phyloP scores from a whole-genome alignment of 441 rosid genomes.

The Adansonia madagascariensis region DNA sequence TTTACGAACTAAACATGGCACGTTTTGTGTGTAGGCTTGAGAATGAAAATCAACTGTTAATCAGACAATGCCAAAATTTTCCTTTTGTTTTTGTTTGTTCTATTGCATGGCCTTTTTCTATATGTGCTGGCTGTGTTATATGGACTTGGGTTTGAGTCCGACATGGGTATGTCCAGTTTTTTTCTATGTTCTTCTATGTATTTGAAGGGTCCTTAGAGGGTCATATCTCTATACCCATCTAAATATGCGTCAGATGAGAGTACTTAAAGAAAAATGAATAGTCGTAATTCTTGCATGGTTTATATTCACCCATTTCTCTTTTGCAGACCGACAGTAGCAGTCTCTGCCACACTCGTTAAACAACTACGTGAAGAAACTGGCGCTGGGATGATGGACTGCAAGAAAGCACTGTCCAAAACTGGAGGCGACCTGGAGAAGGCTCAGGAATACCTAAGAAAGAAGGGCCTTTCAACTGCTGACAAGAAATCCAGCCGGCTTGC shows the following conservation, averaged over 20 bases:
- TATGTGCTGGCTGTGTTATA: not conserved
- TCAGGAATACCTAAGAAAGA: slow-evolving; percentile 88
- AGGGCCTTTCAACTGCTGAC: slow-evolving; percentile 87
- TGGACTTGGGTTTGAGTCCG: no score
- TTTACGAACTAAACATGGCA: no score
- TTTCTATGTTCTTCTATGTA: no score
- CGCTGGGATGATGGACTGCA: slow-evolving; percentile 99
- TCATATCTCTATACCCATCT: no score
- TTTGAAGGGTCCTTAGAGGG: no score
- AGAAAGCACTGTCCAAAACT: slow-evolving; percentile 90
- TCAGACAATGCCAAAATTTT: not conserved
- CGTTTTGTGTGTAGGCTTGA: not conserved
- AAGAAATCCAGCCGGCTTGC: slow-evolving; percentile 91
- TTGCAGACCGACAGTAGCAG: slow-evolving; percentile 54
- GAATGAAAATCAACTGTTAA: not conserved
- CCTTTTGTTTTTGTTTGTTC: not conserved
- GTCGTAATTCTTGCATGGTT: slow-evolving; percentile 9
- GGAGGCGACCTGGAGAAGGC: slow-evolving; percentile 91
- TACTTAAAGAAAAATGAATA: no score
- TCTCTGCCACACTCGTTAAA: slow-evolving; percentile 86
- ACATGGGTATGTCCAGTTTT: no score
- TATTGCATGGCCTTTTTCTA: not conserved
- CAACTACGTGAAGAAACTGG: slow-evolving; percentile 94
- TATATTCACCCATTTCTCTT: slow-evolving; percentile 16
- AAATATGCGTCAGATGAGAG: no score